These are phyloP conservation scores for Smithsoniella earleae DNA, from an alignment of 163 green algal genomes.

Conservation along the genomic window DNA sequence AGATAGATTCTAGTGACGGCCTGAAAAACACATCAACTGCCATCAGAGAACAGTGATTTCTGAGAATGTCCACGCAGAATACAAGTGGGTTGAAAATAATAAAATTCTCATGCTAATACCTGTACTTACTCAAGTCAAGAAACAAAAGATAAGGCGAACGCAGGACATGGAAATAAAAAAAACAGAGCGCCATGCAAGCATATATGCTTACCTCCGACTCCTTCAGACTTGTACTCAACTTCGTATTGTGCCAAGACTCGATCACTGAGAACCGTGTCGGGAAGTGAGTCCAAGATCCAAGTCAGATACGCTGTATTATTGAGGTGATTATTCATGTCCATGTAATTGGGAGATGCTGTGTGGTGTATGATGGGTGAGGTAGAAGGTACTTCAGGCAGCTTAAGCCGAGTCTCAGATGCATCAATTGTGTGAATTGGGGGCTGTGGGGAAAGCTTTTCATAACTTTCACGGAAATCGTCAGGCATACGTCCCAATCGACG, in stretches of 20 bases:
- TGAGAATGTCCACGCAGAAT: too few relatives aligned
- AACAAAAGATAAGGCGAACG: too few relatives aligned
- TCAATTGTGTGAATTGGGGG: constrained; percentile 44
- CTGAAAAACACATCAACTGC: too few relatives aligned
- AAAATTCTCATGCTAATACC: too few relatives aligned
- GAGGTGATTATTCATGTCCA: constrained; percentile 98
- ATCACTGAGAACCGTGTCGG: constrained; percentile 50
- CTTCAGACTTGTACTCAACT: constrained; percentile 1
- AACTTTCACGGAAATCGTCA: constrained; percentile 50
- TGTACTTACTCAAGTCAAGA: too few relatives aligned
- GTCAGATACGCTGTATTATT: constrained; percentile 95
- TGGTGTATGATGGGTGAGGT: background rate
- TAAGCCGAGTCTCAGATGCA: constrained; percentile 45
- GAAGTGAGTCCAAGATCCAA: constrained; percentile 81
- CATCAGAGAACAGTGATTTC: too few relatives aligned
- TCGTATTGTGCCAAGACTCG: background rate
- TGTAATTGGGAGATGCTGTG: constrained; percentile 52
- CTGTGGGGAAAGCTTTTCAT: constrained; percentile 42
- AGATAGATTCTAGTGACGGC: too few relatives aligned
- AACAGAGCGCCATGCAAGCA: too few relatives aligned
- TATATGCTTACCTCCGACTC: background rate
- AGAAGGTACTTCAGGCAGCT: constrained; percentile 57
- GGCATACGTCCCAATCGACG: constrained; percentile 67
- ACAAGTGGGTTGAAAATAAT: too few relatives aligned
- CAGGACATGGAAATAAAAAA: too few relatives aligned